Conservation (phyloP, 2,329 filamentous ascomycete genomes). For the Colletotrichum falcatum region DNA sequence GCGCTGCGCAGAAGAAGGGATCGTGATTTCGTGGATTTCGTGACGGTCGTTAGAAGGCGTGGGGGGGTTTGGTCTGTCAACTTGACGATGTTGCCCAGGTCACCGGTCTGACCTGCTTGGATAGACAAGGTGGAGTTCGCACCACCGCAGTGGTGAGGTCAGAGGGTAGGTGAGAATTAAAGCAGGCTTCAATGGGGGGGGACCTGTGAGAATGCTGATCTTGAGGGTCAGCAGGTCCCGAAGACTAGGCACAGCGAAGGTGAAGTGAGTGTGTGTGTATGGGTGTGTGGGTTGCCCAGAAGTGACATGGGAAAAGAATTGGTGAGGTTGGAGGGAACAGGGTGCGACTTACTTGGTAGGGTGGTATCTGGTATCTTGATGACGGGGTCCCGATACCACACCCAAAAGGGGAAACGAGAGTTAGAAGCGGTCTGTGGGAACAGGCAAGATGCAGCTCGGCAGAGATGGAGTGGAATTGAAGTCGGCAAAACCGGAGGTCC, state of each 20-base stretch:
- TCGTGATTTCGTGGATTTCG: conserved; percentile 64
- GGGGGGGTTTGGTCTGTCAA: conserved; percentile 58
- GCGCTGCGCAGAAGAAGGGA: conserved; percentile 51
- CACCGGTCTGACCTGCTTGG: conserved; percentile 51
- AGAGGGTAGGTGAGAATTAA: conserved; percentile 2
- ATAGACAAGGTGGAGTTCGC: conserved; percentile 62
- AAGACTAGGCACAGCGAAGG: conserved; percentile 10
- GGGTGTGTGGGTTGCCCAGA: conserved; percentile 26
- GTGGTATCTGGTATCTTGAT: conserved; percentile 39
- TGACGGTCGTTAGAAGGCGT: conserved; percentile 64
- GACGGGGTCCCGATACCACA: conserved; percentile 30
- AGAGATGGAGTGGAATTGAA: conserved; percentile 25
- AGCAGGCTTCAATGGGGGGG: conserved; percentile 6
- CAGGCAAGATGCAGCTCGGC: conserved; percentile 34
- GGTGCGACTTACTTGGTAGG: conserved; percentile 32
- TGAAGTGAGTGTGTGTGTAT: conserved; percentile 24
- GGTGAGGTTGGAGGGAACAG: conserved; percentile 39
- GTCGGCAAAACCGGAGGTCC: conserved; percentile 12
- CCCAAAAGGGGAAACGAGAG: conserved; percentile 28
- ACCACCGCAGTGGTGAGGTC: conserved; percentile 56
- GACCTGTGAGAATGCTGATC: conserved; percentile 34
- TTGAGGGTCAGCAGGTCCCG: conserved; percentile 30
- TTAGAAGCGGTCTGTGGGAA: conserved; percentile 35
- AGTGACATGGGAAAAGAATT: conserved; percentile 29
- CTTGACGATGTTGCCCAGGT: conserved; percentile 55